phyloP scores from a whole-genome alignment of 1,284 basidiomycete genomes.

The Baeospora myosura region DNA sequence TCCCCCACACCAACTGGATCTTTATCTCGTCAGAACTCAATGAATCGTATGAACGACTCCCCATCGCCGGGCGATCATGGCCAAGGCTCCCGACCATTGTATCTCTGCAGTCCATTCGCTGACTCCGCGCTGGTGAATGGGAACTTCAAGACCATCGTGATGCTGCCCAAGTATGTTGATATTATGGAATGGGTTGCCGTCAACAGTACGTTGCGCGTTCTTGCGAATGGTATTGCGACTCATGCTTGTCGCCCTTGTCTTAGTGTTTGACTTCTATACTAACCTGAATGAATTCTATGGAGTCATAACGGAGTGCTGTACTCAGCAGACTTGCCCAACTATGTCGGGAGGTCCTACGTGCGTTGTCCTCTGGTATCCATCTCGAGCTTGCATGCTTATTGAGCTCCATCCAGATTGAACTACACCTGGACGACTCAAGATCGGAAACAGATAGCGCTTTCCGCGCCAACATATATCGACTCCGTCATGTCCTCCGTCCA shows the following conservation, averaged over 20 bases:
- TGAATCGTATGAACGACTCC: conserved; percentile 36
- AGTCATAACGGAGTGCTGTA: conserved; percentile 90
- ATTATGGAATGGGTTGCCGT: conserved; percentile 98
- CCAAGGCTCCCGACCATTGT: conserved; percentile 59
- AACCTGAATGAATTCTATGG: conserved; percentile 98
- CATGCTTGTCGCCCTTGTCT: background rate
- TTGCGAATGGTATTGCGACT: conserved; percentile 2
- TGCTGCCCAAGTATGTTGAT: conserved; percentile 92
- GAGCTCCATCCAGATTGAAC: conserved; percentile 63
- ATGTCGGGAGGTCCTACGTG: conserved; percentile 89
- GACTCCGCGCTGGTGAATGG: conserved; percentile 96
- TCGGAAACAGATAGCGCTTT: conserved; percentile 83
- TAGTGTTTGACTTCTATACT: conserved; percentile 92
- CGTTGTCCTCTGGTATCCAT: conserved; percentile 25
- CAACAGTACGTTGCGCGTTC: conserved; percentile 63
- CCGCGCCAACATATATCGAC: conserved; percentile 98
- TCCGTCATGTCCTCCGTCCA: conserved; percentile 99
- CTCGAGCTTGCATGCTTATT: conserved; percentile 2
- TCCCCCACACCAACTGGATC: conserved; percentile 62
- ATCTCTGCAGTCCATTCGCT: conserved; percentile 89
- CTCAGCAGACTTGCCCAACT: conserved; percentile 80
- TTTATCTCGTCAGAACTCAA: conserved; percentile 30
- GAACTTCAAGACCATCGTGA: conserved; percentile 98
- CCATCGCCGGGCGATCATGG: conserved; percentile 30
- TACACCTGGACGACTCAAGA: conserved; percentile 95